Evolutionary conservation across 805 yeast species (phyloP).

Genomic region (Gaillardinia entomophila): DNA sequence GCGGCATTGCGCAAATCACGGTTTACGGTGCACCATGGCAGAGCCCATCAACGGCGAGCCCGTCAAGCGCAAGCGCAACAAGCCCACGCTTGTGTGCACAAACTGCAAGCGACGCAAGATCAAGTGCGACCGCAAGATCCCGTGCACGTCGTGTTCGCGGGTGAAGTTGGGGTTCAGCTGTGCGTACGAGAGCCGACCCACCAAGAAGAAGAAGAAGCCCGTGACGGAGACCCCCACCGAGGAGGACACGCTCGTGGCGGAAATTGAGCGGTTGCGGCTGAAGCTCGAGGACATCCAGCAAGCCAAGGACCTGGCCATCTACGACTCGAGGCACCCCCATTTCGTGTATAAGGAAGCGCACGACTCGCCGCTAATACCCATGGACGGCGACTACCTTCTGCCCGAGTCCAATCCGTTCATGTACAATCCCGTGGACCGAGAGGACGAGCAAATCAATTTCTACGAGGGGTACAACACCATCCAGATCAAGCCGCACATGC

Average conservation of each 20-base stretch:
- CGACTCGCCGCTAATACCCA: neutral
- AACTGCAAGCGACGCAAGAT: slow-evolving; percentile 28
- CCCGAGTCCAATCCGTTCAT: neutral
- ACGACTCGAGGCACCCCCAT: neutral
- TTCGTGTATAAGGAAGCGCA: neutral
- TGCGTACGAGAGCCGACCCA: neutral
- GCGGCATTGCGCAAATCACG: no score
- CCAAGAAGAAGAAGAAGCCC: slow-evolving; percentile 10
- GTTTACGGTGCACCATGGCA: no score
- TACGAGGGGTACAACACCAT: neutral
- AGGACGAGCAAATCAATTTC: neutral
- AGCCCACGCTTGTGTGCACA: slow-evolving; percentile 22
- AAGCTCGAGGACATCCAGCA: neutral
- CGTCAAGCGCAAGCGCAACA: slow-evolving; percentile 10
- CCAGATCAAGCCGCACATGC: neutral
- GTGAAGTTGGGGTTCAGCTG: slow-evolving; percentile 12
- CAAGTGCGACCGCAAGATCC: slow-evolving; percentile 24
- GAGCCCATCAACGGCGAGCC: no score
- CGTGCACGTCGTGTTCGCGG: slow-evolving; percentile 21
- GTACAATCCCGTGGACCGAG: neutral
- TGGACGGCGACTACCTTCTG: neutral
- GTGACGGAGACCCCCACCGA: slow-evolving; percentile 10
- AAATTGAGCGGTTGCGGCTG: neutral
- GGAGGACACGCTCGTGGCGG: neutral
- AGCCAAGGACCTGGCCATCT: neutral